phyloP scores from a whole-genome alignment of 352 stramenopile genomes.

The Phytophthora sp. region DNA sequence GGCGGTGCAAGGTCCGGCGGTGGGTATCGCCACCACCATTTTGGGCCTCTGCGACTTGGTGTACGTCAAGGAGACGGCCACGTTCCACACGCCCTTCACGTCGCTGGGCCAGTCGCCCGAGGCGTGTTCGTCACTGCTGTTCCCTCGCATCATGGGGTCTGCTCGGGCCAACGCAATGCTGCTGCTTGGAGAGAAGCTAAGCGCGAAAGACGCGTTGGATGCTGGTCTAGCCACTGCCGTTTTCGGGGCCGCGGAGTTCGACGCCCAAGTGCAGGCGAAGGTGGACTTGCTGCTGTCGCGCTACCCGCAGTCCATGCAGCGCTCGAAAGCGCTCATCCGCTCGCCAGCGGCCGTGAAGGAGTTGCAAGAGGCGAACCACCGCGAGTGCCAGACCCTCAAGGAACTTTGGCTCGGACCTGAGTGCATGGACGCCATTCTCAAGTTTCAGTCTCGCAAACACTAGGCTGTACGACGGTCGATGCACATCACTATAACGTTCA shows the following conservation, averaged over 20 bases:
- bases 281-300: constrained; percentile 67
- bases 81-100: constrained; percentile 94
- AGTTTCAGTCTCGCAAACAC: constrained; percentile 76
- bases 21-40: constrained; percentile 91
- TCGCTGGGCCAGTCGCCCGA: constrained; percentile 90
- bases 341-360: constrained; percentile 50
- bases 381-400: constrained; percentile 72
- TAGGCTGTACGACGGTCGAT: too few species aligned
- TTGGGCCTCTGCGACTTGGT: constrained; percentile 91
- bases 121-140: constrained; percentile 89
- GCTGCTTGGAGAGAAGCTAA: constrained; percentile 87
- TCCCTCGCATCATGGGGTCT: constrained; percentile 85
- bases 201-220: constrained; percentile 54
- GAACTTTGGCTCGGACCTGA: constrained; percentile 73
- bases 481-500: too few species aligned
- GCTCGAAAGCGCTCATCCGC: constrained; percentile 69
- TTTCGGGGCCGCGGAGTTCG: constrained; percentile 71
- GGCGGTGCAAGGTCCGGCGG: constrained; percentile 89
- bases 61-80: constrained; percentile 86
- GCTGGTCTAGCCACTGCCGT: constrained; percentile 56
- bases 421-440: constrained; percentile 81
- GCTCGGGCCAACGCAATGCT: constrained; percentile 90
- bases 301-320: constrained; percentile 69
- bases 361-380: constrained; percentile 60
- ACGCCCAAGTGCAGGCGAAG: constrained; percentile 58